A percentile compares a stretch with the other conserved stretches of the same genome.
These are phyloP conservation scores for Neoascochyta sp. DNA, from an alignment of 2,329 filamentous ascomycete species.

Conservation along the genomic window DNA sequence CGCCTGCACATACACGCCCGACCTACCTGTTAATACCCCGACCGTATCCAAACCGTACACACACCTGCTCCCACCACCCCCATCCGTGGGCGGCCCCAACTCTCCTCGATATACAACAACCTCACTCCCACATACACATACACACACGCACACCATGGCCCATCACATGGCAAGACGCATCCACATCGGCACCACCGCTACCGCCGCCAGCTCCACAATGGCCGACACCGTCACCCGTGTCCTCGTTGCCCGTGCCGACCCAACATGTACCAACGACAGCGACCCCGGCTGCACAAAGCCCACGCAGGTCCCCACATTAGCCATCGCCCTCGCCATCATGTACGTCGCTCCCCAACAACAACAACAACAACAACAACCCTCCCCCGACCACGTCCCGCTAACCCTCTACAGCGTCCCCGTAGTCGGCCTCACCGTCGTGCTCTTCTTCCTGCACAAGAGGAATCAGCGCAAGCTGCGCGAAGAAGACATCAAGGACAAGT, in stretches of 20 bases:
- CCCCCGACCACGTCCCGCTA: constrained; percentile 14
- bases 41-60: too few species aligned
- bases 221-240: constrained; percentile 24
- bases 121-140: constrained; percentile 8
- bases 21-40: too few species aligned
- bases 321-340: constrained; percentile 35
- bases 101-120: constrained; percentile 12
- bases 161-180: neutral
- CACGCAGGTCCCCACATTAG: constrained; percentile 27
- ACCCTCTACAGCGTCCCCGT: constrained; percentile 65
- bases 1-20: neutral
- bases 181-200: constrained; percentile 10
- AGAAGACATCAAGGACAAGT: constrained; percentile 82
- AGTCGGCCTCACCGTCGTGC: constrained; percentile 59
- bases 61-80: too few species aligned
- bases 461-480: constrained; percentile 65
- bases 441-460: constrained; percentile 76
- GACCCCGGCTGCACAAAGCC: constrained; percentile 37
- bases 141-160: constrained; percentile 2
- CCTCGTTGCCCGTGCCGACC: constrained; percentile 22
- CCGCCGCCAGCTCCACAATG: constrained; percentile 20
- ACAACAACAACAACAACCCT: too few species aligned
- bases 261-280: constrained; percentile 32
- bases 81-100: constrained; percentile 4
- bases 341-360: constrained; percentile 20